Percentiles rank a stretch among this genome's conserved stretches.
These are phyloP conservation scores for Waltiozyma sp. DNA, from an alignment of 1,139 yeast species.

Conservation along the genomic window DNA sequence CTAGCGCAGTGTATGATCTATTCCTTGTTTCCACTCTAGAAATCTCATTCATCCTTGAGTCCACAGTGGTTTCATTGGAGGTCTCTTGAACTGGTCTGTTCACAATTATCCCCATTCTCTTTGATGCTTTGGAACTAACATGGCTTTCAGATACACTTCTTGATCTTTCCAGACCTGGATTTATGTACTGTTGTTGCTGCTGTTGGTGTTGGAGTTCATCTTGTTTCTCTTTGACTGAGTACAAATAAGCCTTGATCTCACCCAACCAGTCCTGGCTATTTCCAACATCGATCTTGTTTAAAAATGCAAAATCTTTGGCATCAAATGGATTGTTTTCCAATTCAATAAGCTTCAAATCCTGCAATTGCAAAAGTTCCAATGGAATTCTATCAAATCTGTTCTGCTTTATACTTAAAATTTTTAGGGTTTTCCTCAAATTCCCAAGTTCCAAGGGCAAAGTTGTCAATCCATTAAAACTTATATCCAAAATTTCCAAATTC, in stretches of 20 bases:
- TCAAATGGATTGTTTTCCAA: slow-evolving; percentile 58
- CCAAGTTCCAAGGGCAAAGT: slow-evolving; percentile 32
- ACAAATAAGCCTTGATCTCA: slow-evolving; percentile 34
- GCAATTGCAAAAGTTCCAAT: slow-evolving; percentile 41
- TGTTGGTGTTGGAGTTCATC: slow-evolving; percentile 2
- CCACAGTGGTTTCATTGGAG: slow-evolving; percentile 12
- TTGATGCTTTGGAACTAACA: slow-evolving; percentile 44
- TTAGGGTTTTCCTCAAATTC: slow-evolving; percentile 29
- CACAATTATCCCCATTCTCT: slow-evolving; percentile 61
- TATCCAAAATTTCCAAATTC: slow-evolving; percentile 53
- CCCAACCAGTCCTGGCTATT: slow-evolving; percentile 43
- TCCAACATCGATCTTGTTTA: slow-evolving; percentile 24
- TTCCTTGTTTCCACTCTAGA: slow-evolving; percentile 4
- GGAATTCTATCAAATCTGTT: slow-evolving; percentile 52
- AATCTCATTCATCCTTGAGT: slow-evolving; percentile 14
- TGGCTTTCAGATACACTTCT: slow-evolving; percentile 49
- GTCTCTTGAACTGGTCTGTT: slow-evolving; percentile 21
- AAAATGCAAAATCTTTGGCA: slow-evolving; percentile 33
- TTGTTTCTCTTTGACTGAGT: neutral
- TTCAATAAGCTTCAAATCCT: slow-evolving; percentile 50
- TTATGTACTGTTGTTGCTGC: neutral
- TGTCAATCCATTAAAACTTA: slow-evolving; percentile 46
- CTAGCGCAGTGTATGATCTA: slow-evolving; percentile 11
- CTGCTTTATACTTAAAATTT: slow-evolving; percentile 52
- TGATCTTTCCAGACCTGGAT: slow-evolving; percentile 27